Conservation (phyloP, 208 protist genomes). For the Blechomonas ayalai region DNA sequence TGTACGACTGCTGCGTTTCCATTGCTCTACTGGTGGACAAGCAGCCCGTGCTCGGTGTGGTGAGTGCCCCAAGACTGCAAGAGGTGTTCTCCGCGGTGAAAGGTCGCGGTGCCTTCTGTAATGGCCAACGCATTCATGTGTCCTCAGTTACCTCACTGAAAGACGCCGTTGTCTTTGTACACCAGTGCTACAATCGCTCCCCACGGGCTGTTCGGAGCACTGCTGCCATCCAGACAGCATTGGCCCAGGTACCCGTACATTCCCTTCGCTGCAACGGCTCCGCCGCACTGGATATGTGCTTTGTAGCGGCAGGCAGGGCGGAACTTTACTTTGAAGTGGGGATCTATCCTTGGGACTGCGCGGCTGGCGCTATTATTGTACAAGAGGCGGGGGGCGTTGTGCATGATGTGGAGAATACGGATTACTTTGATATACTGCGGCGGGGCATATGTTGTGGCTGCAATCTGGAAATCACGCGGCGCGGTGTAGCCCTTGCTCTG, state of each 20-base stretch:
- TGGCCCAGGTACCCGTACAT: conserved; percentile 58
- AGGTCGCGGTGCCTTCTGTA: conserved; percentile 78
- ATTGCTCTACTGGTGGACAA: conserved; percentile 71
- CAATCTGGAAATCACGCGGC: conserved; percentile 31
- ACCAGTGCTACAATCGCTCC: conserved; percentile 46
- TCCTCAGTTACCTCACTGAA: conserved; percentile 29
- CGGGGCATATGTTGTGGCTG: conserved; percentile 67
- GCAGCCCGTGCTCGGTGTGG: conserved; percentile 70
- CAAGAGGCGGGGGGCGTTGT: conserved; percentile 83
- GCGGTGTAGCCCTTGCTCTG: conserved; percentile 37
- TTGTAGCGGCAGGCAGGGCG: conserved; percentile 63
- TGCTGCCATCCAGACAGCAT: conserved; percentile 53
- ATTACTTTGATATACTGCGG: conserved; percentile 47
- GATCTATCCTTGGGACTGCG: conserved; percentile 72
- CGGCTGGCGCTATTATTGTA: conserved; percentile 77
- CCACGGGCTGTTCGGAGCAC: conserved; percentile 32
- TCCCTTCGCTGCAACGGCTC: conserved; percentile 63
- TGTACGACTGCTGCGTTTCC: conserved; percentile 83
- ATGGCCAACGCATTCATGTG: conserved; percentile 80
- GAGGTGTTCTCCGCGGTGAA: conserved; percentile 74
- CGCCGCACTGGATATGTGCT: conserved; percentile 82
- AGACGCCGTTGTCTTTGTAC: conserved; percentile 61
- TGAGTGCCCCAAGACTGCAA: conserved; percentile 64
- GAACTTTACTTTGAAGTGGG: conserved; percentile 76
- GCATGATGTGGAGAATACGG: conserved; percentile 65